phyloP scores from a whole-genome alignment of 164 flowering plant species.

The Liriodendron chinense region DNA sequence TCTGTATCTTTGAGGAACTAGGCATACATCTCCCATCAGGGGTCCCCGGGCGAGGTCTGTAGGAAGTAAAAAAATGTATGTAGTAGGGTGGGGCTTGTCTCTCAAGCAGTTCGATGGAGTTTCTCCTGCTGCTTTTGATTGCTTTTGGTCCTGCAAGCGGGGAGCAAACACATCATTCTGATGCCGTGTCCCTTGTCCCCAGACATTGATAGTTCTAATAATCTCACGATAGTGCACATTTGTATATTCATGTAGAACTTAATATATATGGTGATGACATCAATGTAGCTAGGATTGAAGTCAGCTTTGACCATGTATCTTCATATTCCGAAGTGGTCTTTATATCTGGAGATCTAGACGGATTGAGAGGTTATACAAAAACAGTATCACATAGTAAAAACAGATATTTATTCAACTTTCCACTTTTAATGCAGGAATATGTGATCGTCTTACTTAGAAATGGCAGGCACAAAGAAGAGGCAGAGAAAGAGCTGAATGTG shows the following conservation, averaged over 20 bases:
- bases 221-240: not conserved
- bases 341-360: not conserved
- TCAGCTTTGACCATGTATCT: not conserved
- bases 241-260: not conserved
- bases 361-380: not conserved
- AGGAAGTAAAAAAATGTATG: too few relatives aligned
- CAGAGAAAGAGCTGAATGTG: slow-evolving; percentile 80
- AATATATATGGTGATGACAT: not conserved
- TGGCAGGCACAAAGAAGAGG: slow-evolving; percentile 84
- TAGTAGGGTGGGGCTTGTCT: too few relatives aligned
- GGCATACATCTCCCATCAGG: too few relatives aligned
- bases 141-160: too few relatives aligned
- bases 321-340: not conserved
- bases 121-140: too few relatives aligned
- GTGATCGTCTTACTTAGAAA: slow-evolving; percentile 86
- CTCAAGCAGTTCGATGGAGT: too few relatives aligned
- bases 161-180: not conserved
- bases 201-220: not conserved
- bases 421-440: slow-evolving; percentile 67
- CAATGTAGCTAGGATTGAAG: not conserved
- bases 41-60: too few relatives aligned
- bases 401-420: slow-evolving; percentile 1
- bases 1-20: too few relatives aligned
- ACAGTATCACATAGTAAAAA: not conserved
- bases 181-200: not conserved